Conservation (phyloP, 2,329 filamentous ascomycete species). For the Xylariaceae sp. region DNA sequence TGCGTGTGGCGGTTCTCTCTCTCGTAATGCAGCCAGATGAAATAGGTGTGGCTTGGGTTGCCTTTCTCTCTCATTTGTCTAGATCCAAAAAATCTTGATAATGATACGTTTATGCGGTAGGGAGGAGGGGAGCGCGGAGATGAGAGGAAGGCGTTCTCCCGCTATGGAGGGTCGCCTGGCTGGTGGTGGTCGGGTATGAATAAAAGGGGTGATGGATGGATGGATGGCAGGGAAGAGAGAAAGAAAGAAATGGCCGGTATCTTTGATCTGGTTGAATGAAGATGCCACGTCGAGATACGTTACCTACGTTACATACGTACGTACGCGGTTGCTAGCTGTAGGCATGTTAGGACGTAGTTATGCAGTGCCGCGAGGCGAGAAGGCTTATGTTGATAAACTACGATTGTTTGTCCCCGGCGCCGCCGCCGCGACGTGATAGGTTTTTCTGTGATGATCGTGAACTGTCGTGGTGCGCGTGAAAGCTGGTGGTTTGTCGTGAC, state of each 20-base stretch:
- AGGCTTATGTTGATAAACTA: background rate
- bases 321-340: background rate
- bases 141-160: background rate
- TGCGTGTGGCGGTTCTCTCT: conserved; percentile 1
- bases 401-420: background rate
- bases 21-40: conserved; percentile 1
- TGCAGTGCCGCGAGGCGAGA: background rate
- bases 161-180: background rate
- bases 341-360: background rate
- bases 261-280: background rate
- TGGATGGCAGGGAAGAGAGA: too few species aligned
- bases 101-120: background rate
- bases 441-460: too few species aligned
- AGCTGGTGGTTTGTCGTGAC: too few species aligned
- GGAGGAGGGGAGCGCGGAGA: background rate
- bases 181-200: background rate
- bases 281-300: background rate
- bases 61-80: background rate
- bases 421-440: too few species aligned
- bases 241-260: background rate
- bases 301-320: too few species aligned
- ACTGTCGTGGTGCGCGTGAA: too few species aligned
- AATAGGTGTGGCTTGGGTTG: background rate
- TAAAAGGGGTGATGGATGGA: background rate
- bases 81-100: background rate